phyloP scores from a whole-genome alignment of 768 basidiomycete species.

The Tylopilus sp. region DNA sequence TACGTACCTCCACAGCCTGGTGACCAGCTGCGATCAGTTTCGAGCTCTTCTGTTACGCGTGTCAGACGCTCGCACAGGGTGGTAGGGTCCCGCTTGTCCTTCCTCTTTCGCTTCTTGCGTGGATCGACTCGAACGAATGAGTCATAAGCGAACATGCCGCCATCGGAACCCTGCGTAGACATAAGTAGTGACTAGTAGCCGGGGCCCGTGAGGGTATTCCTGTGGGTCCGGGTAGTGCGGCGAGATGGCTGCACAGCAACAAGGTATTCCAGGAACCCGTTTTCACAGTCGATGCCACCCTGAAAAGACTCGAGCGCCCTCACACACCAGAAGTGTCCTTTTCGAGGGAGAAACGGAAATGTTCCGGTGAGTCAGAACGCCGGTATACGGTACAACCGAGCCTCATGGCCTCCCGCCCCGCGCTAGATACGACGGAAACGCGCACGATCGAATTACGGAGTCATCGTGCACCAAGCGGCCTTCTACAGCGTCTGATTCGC shows the following conservation, averaged over 20 bases:
- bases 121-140: conserved; percentile 50
- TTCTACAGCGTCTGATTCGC: conserved; percentile 55
- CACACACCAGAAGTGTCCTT: not conserved
- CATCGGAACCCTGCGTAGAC: conserved; percentile 16
- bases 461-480: not conserved
- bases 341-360: conserved; percentile 8
- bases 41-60: conserved; percentile 44
- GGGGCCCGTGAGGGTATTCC: not conserved
- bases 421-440: not conserved
- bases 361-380: conserved; percentile 11
- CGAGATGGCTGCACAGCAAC: not conserved
- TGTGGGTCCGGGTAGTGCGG: not conserved
- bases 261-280: not conserved
- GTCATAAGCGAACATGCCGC: conserved; percentile 36
- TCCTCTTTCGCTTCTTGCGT: conserved; percentile 50
- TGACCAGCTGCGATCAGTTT: conserved; percentile 48
- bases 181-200: not conserved
- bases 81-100: conserved; percentile 27
- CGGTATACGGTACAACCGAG: not conserved
- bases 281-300: not conserved
- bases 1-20: conserved; percentile 53
- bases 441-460: not conserved
- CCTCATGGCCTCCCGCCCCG: not conserved
- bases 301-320: not conserved
- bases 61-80: conserved; percentile 40